phyloP scores from a whole-genome alignment of 495 filamentous ascomycete species.

The Trichoderma asperelloides region DNA sequence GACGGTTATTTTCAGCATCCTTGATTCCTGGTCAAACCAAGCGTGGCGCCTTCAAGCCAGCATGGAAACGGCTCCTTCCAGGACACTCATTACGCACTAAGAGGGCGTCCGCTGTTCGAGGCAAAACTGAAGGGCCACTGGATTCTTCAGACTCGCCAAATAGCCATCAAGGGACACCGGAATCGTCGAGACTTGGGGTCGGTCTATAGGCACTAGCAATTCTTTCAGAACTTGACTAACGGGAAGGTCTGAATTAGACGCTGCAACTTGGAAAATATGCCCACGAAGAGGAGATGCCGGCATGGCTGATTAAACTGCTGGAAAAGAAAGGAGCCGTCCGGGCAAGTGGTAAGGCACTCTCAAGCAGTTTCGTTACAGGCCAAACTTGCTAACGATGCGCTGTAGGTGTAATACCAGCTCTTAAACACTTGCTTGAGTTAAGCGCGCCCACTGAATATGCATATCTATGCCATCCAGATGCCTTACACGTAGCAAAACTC shows the following conservation, averaged over 20 bases:
- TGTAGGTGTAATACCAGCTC: constrained; percentile 59
- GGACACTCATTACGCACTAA: constrained; percentile 12
- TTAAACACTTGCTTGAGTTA: constrained; percentile 61
- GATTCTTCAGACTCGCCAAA: not conserved
- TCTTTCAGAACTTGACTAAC: not conserved
- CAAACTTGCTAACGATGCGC: constrained; percentile 49
- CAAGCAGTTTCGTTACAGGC: constrained; percentile 27
- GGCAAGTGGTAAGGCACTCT: constrained; percentile 47
- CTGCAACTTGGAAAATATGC: constrained; percentile 78
- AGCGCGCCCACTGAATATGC: constrained; percentile 56
- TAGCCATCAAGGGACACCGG: not conserved
- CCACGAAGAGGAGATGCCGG: constrained; percentile 81
- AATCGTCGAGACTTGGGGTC: not conserved
- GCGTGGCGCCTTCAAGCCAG: not conserved
- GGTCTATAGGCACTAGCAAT: not conserved
- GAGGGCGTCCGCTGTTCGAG: constrained; percentile 11
- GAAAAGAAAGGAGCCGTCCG: constrained; percentile 52
- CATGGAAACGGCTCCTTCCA: not conserved
- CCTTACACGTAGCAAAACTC: constrained; percentile 76
- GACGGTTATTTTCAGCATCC: not conserved
- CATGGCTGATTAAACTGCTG: constrained; percentile 61
- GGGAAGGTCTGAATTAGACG: constrained; percentile 16
- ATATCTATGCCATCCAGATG: constrained; percentile 69
- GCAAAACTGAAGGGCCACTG: not conserved
- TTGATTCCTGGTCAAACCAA: not conserved